Base-by-base conservation (phyloP, 2,329 filamentous ascomycete species). In the Epicoccum sorghinum region DNA sequence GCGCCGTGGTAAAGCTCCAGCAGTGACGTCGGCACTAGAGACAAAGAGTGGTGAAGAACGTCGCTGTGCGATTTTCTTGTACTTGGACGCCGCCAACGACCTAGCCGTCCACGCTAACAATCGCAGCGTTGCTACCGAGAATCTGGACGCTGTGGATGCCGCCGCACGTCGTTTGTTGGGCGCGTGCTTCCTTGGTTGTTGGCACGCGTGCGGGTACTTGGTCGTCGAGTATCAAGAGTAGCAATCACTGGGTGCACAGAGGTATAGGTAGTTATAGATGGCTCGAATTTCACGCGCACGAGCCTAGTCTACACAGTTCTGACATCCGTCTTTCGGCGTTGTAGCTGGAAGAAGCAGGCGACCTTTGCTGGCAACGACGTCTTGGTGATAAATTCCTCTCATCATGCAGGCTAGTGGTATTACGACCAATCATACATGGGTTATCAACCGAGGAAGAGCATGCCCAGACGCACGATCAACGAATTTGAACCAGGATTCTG, bases 261-360 rank as follows among this genome's bases (percentile, higher is more conserved):
- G 30, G 35, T 43, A 55, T 43, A 6, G 27, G 27, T 33, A 33
- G 32, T 33, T 33, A 33, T 33, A 33, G 7, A 33, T 29, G 7
- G 55, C 36, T 22, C 35, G 50, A 47, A 44, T 44, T 13, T 35
- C 40, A 45, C 27, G 30, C 33, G 39, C 39, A 53, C 44, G 55
- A 58, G 51, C 52, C 57, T 53, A 41, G 40, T 44, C 41, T 57
- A 39, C 62, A 65, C 58, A 53, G 46, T 55, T 64, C 40, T 41
- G 61, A 63, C 43, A 55, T 50, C 42, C 53, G 51, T 50, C 45
- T 44, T 43, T 63, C 65, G 66, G 66, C 46, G 47, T 40, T 43
- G 51, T 52, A 51, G 59, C 66, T 69, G 41, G 51, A 64, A 59
- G 44, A 27, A 67, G 65, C 59, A 64, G 58, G 60, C 52, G 55